A percentile compares a stretch with the other conserved stretches of the same genome.
Conservation (phyloP, 257 asterid species). For the Striga asiatica region DNA sequence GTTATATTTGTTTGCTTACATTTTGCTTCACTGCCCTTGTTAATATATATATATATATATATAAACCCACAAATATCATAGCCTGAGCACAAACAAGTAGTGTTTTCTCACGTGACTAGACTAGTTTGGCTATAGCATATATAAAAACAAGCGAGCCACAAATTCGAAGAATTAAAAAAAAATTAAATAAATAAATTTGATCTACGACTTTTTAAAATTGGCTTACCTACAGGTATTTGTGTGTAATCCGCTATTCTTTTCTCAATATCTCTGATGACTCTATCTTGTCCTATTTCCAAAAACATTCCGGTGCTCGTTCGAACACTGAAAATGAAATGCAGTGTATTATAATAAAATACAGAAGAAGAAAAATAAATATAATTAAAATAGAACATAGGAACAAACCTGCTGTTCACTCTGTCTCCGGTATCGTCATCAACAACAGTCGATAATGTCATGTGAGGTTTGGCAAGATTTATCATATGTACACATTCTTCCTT, state of each 20-base stretch:
- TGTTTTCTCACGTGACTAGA: no score
- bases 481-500: slow-evolving; percentile 87
- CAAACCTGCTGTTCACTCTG: slow-evolving; percentile 82
- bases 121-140: no score
- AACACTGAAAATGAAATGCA: no score
- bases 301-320: neutral
- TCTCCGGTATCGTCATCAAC: slow-evolving; percentile 83
- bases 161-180: neutral
- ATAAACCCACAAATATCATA: no score
- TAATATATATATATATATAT: no score
- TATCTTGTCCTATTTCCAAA: neutral
- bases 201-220: neutral
- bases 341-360: no score
- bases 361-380: neutral
- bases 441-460: slow-evolving; percentile 73
- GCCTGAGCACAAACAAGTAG: no score
- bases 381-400: neutral
- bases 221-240: neutral
- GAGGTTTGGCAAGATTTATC: slow-evolving; percentile 72
- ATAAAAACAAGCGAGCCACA: no score
- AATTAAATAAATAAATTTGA: neutral
- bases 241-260: neutral
- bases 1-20: no score
- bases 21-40: no score
- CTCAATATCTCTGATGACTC: neutral